Evolutionary conservation across 805 yeast genomes (phyloP), one percentile per base, ranked within the genome.

Genomic region (Blastobotrys terrestris): DNA sequence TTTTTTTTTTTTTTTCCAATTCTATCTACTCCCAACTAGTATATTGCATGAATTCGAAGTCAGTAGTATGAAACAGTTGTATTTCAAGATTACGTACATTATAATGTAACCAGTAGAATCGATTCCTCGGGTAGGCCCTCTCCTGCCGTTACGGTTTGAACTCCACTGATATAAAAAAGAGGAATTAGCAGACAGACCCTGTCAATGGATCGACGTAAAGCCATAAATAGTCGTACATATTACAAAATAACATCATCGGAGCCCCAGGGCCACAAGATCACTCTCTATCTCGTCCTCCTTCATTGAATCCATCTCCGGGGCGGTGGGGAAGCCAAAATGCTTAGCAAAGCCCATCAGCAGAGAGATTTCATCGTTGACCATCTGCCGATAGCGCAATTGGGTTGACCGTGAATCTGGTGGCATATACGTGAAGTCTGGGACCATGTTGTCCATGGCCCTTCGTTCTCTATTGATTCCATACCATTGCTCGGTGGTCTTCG

Each of bases 401-500:
- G 74, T 76, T 5, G 35, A 26, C 5, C 35, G 35, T 11, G 35
- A 26, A 61, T 77, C 59, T 63, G 71, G 60, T 15, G 41, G 46
- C 58, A 67, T 63, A 68, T 72, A 68, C 52, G 72, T 61, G 64
- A 69, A 69, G 55, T 77, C 73, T 44, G 84, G 75, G 49, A 73
- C 71, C 49, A 81, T 61, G 57, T 79, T 77, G 66, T 89, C 96
- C 80, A 88, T 77, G 45, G 81, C 82, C 57, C 95, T 77, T 61
- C 97, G 77, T 66, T 94, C 98, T 62, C 84, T 81, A 68, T 90
- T 91, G 63, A 91, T 86, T 59, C 86, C 84, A 72, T 92, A 92
- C 98, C 98, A 94, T 57, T 81, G 77, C 42, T 85, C 79, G 3
- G 97, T 91, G 2, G 95, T 86, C 5, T 80, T 76, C 54, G 79